A percentile compares a stretch with the other conserved stretches of the same genome.
Evolutionary conservation across 768 basidiomycete species (phyloP).

Genomic region (Macrolepiota dolichaula): DNA sequence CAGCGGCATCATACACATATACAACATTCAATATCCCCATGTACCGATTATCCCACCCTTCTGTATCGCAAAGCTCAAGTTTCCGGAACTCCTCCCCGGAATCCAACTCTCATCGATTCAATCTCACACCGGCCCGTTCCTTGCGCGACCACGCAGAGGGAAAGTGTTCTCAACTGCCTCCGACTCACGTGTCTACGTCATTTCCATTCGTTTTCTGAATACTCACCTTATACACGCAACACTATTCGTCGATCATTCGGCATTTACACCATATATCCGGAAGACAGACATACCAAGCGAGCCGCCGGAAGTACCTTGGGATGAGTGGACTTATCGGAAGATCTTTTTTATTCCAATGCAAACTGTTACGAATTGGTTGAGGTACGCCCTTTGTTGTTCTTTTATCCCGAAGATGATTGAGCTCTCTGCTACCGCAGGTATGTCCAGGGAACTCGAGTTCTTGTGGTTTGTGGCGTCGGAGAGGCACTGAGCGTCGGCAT

Average conservation of each 20-base stretch:
- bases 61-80: constrained; percentile 12
- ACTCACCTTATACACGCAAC: neutral
- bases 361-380: constrained; percentile 9
- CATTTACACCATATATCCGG: neutral
- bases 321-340: constrained; percentile 10
- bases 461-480: neutral
- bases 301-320: constrained; percentile 6
- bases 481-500: neutral
- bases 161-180: constrained; percentile 21
- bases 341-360: constrained; percentile 1
- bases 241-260: constrained; percentile 9
- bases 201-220: constrained; percentile 2
- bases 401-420: too few species aligned
- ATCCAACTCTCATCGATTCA: constrained; percentile 16
- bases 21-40: constrained; percentile 27
- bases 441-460: constrained; percentile 14
- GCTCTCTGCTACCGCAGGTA: neutral
- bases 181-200: constrained; percentile 9
- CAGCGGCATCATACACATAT: constrained; percentile 40
- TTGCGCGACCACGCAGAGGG: constrained; percentile 19
- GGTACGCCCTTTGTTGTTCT: neutral
- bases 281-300: neutral
- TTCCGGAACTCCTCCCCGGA: constrained; percentile 13
- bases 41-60: constrained; percentile 4
- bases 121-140: constrained; percentile 32